Evolutionary conservation across 768 basidiomycete species (phyloP).

Genomic region (Pulveroboletus frians): DNA sequence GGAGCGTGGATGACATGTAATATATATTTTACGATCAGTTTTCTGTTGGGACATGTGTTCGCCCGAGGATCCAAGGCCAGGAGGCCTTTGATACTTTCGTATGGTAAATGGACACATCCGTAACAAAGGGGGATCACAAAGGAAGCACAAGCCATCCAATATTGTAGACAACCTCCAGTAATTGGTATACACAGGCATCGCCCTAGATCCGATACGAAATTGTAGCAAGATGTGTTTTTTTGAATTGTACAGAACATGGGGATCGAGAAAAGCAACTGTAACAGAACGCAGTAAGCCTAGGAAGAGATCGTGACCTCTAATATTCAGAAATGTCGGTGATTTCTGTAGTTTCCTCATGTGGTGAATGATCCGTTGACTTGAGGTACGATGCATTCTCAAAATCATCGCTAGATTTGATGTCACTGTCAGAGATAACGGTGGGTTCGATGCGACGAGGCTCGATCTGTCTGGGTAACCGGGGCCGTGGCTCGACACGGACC

Average conservation of each 20-base stretch:
- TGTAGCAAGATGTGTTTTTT: conserved; percentile 16
- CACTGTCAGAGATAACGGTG: conserved; percentile 29
- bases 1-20: conserved; percentile 94
- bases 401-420: conserved; percentile 26
- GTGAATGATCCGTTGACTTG: conserved; percentile 23
- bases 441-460: conserved; percentile 31
- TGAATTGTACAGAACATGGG: conserved; percentile 5
- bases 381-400: conserved; percentile 23
- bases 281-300: conserved; percentile 2
- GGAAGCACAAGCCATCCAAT: conserved; percentile 2
- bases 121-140: conserved; percentile 2
- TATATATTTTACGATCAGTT: conserved; percentile 1
- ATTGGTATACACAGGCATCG: conserved; percentile 21
- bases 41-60: too few species aligned
- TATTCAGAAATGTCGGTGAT: conserved; percentile 30
- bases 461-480: conserved; percentile 17
- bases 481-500: conserved; percentile 32
- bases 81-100: neutral
- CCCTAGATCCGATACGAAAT: conserved; percentile 8
- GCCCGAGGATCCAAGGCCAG: neutral
- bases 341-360: conserved; percentile 22
- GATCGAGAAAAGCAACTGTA: conserved; percentile 7
- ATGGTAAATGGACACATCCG: neutral
- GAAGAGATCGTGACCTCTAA: conserved; percentile 13
- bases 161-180: conserved; percentile 1